Evolutionary conservation across 2,329 filamentous ascomycete species (phyloP).

Genomic region (Biscogniauxia sp.): DNA sequence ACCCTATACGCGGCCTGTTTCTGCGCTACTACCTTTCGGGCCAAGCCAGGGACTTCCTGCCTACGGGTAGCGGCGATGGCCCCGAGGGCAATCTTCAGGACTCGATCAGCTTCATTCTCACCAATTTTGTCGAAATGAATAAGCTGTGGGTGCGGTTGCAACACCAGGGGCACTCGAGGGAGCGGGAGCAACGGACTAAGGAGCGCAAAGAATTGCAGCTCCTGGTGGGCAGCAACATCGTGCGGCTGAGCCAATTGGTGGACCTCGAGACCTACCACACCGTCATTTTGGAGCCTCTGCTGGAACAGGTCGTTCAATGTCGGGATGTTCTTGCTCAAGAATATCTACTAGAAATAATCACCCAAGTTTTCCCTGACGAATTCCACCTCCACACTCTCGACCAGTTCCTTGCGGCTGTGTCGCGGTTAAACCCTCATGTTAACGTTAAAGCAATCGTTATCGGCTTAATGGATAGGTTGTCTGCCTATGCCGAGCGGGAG

Average conservation of each 20-base stretch:
- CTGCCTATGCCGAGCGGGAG: constrained; percentile 90
- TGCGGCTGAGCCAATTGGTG: constrained; percentile 90
- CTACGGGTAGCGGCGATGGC: constrained; percentile 78
- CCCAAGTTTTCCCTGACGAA: constrained; percentile 97
- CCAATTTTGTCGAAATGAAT: constrained; percentile 99
- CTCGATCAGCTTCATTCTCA: constrained; percentile 96
- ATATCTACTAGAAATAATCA: constrained; percentile 96
- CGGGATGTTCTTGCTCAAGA: constrained; percentile 96
- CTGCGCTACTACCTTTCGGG: constrained; percentile 94
- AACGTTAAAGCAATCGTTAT: constrained; percentile 98
- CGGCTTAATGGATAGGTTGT: constrained; percentile 93
- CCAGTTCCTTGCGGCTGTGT: constrained; percentile 89
- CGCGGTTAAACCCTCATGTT: constrained; percentile 90
- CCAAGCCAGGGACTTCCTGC: constrained; percentile 87
- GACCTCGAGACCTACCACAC: constrained; percentile 93
- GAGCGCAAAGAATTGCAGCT: constrained; percentile 95
- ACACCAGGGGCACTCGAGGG: constrained; percentile 94
- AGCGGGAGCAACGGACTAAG: constrained; percentile 88
- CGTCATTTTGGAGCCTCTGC: constrained; percentile 78
- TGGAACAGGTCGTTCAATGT: constrained; percentile 98
- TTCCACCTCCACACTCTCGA: constrained; percentile 97
- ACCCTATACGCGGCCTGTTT: constrained; percentile 92
- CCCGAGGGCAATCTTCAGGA: constrained; percentile 95
- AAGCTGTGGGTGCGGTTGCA: constrained; percentile 98
- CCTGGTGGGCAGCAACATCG: constrained; percentile 93